These are phyloP conservation scores for Tubosaeta sp. DNA, from an alignment of 768 basidiomycete species.

Conservation along the genomic window DNA sequence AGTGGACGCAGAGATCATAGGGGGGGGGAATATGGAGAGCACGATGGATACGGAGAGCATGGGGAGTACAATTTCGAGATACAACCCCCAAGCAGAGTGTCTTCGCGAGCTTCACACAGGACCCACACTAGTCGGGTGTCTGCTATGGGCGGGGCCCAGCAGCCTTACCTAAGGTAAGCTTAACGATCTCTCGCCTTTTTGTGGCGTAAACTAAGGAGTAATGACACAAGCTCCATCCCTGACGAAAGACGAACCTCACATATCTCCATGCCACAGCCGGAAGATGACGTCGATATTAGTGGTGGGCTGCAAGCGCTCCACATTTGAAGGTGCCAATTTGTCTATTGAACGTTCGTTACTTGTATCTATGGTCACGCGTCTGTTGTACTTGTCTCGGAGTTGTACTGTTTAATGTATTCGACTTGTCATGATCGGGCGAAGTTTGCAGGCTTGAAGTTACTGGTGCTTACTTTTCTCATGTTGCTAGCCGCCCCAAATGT, in stretches of 20 bases:
- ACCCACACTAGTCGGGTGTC: slow-evolving; percentile 16
- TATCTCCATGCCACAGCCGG: slow-evolving; percentile 10
- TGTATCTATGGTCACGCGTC: slow-evolving; percentile 1
- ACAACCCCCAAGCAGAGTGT: slow-evolving; percentile 15
- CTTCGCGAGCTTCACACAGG: slow-evolving; percentile 29
- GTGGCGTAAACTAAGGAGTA: slow-evolving; percentile 5
- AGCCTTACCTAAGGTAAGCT: slow-evolving; percentile 18
- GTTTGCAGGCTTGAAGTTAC: too few relatives aligned
- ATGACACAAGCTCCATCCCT: slow-evolving; percentile 12
- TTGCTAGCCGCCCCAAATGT: background rate
- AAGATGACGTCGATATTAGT: slow-evolving; percentile 24
- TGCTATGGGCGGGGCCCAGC: slow-evolving; percentile 4
- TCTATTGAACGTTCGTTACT: background rate
- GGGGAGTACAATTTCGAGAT: slow-evolving; percentile 13
- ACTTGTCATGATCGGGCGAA: too few relatives aligned
- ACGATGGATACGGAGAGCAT: slow-evolving; percentile 15
- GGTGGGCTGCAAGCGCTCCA: slow-evolving; percentile 19
- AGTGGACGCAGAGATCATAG: background rate
- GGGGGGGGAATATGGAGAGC: slow-evolving; percentile 3
- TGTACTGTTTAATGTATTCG: slow-evolving; percentile 2
- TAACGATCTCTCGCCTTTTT: background rate
- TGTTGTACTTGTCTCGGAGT: background rate
- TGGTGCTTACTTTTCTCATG: background rate
- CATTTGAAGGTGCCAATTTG: slow-evolving; percentile 15
- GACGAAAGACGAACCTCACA: slow-evolving; percentile 26